phyloP scores from a whole-genome alignment of 2,329 filamentous ascomycete genomes.

The Xylariales sp. region DNA sequence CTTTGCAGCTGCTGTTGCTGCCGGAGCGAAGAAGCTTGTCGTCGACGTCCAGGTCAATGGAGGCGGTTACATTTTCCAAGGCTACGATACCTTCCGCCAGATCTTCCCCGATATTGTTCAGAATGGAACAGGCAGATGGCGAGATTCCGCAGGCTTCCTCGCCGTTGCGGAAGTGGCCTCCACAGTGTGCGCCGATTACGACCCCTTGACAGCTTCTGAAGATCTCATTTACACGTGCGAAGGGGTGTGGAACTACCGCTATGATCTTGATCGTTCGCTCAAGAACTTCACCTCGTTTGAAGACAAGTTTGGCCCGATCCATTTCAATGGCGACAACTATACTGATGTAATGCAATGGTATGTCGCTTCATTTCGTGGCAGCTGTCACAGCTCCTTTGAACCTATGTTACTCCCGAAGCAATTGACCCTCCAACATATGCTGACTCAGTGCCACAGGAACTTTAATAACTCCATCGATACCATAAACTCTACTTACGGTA shows the following conservation, averaged over 20 bases:
- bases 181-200: slow-evolving; percentile 21
- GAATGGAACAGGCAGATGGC: slow-evolving; percentile 35
- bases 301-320: slow-evolving; percentile 36
- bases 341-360: slow-evolving; percentile 48
- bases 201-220: slow-evolving; percentile 19
- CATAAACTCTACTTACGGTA: slow-evolving; percentile 34
- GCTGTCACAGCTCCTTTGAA: too few species aligned
- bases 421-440: too few species aligned
- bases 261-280: slow-evolving; percentile 43
- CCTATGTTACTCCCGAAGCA: too few species aligned
- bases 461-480: slow-evolving; percentile 37
- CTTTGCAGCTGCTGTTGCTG: slow-evolving; percentile 31
- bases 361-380: too few species aligned
- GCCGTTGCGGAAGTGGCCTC: slow-evolving; percentile 25
- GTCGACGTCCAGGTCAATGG: slow-evolving; percentile 52
- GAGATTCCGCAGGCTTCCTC: slow-evolving; percentile 34
- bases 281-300: slow-evolving; percentile 46
- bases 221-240: slow-evolving; percentile 39
- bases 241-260: slow-evolving; percentile 44
- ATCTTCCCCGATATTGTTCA: slow-evolving; percentile 45
- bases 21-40: slow-evolving; percentile 51
- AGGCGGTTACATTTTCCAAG: slow-evolving; percentile 49
- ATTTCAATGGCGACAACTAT: slow-evolving; percentile 47
- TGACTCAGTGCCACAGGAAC: too few species aligned
- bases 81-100: slow-evolving; percentile 51